Percentiles rank a stretch among this genome's conserved stretches.
These are phyloP conservation scores for Termitomyces sp. DNA, from an alignment of 1,284 basidiomycete species.

Conservation along the genomic window DNA sequence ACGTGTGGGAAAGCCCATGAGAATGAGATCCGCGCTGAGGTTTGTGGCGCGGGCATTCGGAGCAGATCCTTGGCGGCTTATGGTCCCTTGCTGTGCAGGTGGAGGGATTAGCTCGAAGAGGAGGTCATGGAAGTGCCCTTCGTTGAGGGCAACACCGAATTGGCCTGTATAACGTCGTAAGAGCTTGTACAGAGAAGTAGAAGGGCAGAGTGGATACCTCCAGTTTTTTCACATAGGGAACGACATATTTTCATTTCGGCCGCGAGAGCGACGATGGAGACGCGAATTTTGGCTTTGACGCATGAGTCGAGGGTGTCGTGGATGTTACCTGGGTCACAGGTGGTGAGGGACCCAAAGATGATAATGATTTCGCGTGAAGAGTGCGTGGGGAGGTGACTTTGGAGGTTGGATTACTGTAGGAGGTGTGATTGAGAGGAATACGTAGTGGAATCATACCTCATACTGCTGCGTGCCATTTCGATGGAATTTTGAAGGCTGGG, in stretches of 20 bases:
- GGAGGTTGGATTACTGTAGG: conserved; percentile 6
- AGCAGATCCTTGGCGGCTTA: conserved; percentile 41
- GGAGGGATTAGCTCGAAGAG: conserved; percentile 96
- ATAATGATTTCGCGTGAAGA: conserved; percentile 94
- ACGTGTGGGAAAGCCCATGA: conserved; percentile 97
- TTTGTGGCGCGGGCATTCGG: conserved; percentile 39
- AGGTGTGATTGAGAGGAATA: neutral
- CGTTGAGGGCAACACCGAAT: conserved; percentile 95
- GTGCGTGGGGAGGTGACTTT: conserved; percentile 88
- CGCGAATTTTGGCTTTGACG: conserved; percentile 78
- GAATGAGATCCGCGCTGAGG: conserved; percentile 85
- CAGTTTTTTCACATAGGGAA: conserved; percentile 84
- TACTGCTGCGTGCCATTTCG: conserved; percentile 88
- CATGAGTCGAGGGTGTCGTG: conserved; percentile 86
- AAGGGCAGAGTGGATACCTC: conserved; percentile 51
- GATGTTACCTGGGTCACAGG: conserved; percentile 95
- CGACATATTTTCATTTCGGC: conserved; percentile 98
- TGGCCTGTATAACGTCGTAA: conserved; percentile 52
- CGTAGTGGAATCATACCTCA: conserved; percentile 59
- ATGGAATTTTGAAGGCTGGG: conserved; percentile 96
- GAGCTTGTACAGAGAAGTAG: neutral
- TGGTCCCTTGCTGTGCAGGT: conserved; percentile 71
- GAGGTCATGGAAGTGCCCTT: conserved; percentile 93
- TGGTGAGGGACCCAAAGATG: conserved; percentile 92
- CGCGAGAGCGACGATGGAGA: conserved; percentile 87